Evolutionary conservation across 139 green algal genomes (phyloP).

Genomic region (Chlamydomonas sphaeroides): DNA sequence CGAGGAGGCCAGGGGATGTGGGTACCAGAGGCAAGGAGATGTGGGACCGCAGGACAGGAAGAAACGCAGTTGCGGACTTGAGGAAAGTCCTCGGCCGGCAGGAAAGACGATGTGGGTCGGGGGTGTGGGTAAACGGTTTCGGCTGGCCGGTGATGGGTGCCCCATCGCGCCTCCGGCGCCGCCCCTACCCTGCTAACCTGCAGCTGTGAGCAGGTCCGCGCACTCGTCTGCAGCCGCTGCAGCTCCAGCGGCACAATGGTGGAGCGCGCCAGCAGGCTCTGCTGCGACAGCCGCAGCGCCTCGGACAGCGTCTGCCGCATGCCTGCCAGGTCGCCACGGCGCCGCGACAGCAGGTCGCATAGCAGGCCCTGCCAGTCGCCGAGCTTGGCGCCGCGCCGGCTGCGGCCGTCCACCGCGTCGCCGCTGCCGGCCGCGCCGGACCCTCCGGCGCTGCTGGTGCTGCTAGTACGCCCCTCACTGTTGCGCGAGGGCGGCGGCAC

Average conservation of each 20-base stretch:
- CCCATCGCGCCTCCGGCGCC: too few relatives aligned
- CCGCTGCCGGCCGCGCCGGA: too few relatives aligned
- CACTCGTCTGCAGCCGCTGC: background rate
- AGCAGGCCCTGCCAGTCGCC: background rate
- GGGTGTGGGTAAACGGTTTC: background rate
- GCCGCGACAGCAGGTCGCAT: background rate
- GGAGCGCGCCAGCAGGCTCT: background rate
- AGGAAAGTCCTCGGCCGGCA: background rate
- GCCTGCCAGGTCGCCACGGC: background rate
- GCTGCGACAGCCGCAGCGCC: background rate
- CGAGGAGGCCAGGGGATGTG: background rate
- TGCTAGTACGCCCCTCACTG: too few relatives aligned
- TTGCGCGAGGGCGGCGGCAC: too few relatives aligned
- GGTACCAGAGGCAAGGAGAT: background rate
- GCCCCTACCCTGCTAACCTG: background rate
- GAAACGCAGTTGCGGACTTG: background rate
- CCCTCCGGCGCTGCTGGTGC: background rate
- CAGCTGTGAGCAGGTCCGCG: background rate
- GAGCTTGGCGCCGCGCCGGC: background rate
- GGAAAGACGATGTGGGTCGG: too few relatives aligned
- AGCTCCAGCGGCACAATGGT: constrained; percentile 11
- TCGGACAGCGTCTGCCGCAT: background rate
- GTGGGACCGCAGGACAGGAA: too few relatives aligned
- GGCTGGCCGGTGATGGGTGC: too few relatives aligned
- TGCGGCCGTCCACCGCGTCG: too few relatives aligned